Evolutionary conservation across 257 asterid species (phyloP).

Genomic region (Solanum bukasovii): DNA sequence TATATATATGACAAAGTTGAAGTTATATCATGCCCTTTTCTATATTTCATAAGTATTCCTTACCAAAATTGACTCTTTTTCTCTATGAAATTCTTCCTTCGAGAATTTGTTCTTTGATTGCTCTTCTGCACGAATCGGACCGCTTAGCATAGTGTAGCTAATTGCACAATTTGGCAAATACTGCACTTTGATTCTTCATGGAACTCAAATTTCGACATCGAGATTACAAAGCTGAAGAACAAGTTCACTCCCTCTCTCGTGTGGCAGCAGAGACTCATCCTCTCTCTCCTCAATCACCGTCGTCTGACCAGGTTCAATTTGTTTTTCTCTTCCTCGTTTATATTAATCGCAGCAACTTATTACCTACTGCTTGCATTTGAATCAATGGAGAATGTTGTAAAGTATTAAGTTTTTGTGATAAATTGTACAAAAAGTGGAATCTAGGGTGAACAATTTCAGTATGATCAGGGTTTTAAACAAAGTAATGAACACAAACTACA

Average conservation of each 20-base stretch:
- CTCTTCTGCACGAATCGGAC: neutral
- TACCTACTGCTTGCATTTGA: neutral
- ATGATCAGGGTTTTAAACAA: neutral
- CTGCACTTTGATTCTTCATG: slow-evolving; percentile 17
- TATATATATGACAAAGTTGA: too few relatives aligned
- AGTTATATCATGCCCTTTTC: too few relatives aligned
- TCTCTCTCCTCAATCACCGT: slow-evolving; percentile 26
- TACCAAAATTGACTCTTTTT: too few relatives aligned
- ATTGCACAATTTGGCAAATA: neutral
- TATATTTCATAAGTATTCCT: too few relatives aligned
- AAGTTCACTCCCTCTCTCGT: slow-evolving; percentile 31
- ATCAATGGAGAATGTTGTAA: neutral
- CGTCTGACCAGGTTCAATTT: slow-evolving; percentile 28
- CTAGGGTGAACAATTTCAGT: neutral
- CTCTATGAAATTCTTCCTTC: too few relatives aligned
- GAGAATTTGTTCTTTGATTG: too few relatives aligned
- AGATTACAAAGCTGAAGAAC: slow-evolving; percentile 43
- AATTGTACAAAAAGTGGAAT: neutral
- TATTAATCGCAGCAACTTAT: neutral
- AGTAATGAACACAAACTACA: neutral
- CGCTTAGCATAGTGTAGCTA: neutral
- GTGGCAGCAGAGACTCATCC: slow-evolving; percentile 46
- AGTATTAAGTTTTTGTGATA: neutral
- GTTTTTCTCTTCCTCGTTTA: neutral
- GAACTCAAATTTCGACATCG: slow-evolving; percentile 54